A percentile compares a stretch with the other conserved stretches of the same genome.
These are phyloP conservation scores for Meyerozyma sp. DNA, from an alignment of 1,139 yeast species.

Conservation along the genomic window DNA sequence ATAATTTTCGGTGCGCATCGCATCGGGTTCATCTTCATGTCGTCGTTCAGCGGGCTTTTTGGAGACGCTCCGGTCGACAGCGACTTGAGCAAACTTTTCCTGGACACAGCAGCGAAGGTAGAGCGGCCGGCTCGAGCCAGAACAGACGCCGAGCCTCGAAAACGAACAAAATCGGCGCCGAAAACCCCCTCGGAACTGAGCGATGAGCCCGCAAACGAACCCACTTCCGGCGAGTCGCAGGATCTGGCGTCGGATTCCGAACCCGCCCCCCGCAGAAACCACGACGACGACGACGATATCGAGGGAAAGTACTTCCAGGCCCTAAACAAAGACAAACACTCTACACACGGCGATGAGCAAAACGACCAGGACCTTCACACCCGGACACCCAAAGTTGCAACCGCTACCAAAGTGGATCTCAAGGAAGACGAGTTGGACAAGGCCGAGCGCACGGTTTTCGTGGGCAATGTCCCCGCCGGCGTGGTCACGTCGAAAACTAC, in stretches of 20 bases:
- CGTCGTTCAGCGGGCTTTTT: conserved; percentile 2
- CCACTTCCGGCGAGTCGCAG: conserved; percentile 12
- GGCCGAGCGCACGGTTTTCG: conserved; percentile 84
- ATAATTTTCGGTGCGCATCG: background rate
- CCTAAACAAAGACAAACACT: conserved; percentile 14
- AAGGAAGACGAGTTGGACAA: conserved; percentile 72
- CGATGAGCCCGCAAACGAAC: background rate
- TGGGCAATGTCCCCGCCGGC: conserved; percentile 73
- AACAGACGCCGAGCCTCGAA: background rate
- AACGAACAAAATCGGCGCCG: background rate
- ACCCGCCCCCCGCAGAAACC: conserved; percentile 14
- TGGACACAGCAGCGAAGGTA: background rate
- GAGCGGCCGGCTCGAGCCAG: background rate
- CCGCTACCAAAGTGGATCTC: conserved; percentile 40
- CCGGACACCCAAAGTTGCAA: conserved; percentile 6
- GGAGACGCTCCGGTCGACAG: conserved; percentile 1
- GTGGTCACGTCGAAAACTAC: conserved; percentile 61
- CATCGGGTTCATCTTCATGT: background rate
- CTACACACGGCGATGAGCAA: conserved; percentile 7
- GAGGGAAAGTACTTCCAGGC: conserved; percentile 45
- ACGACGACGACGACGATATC: conserved; percentile 36
- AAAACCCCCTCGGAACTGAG: background rate
- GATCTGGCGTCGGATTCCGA: conserved; percentile 10
- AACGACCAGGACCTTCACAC: conserved; percentile 11
- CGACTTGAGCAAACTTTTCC: background rate